Conservation (phyloP, 192 early-diverging fungal species). For the Piromyces finnis region DNA sequence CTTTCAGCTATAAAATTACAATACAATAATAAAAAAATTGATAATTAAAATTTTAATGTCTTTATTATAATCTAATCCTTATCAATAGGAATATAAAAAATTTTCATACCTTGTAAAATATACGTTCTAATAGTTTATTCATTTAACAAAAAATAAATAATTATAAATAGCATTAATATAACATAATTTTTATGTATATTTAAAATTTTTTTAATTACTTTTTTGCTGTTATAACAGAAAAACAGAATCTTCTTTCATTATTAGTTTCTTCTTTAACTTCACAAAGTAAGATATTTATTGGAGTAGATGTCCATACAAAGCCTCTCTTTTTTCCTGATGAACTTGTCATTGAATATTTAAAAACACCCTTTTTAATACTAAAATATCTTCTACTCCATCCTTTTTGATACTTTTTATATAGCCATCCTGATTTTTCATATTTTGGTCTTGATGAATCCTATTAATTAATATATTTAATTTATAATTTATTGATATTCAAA, state of each 20-base stretch:
- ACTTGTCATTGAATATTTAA: not conserved
- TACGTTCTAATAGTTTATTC: too few species aligned
- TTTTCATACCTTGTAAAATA: too few species aligned
- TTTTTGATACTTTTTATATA: not conserved
- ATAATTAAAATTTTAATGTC: too few species aligned
- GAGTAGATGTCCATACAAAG: constrained; percentile 23
- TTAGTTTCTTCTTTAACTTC: constrained; percentile 22
- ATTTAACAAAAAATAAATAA: too few species aligned
- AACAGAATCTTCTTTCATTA: constrained; percentile 52
- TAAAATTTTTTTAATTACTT: too few species aligned
- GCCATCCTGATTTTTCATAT: not conserved
- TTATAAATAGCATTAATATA: too few species aligned
- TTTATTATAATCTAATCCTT: too few species aligned
- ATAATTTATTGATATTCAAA: too few species aligned
- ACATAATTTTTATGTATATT: too few species aligned
- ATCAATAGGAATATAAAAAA: too few species aligned
- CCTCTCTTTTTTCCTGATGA: constrained; percentile 20
- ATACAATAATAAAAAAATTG: too few species aligned
- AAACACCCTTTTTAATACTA: not conserved
- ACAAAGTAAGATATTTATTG: constrained; percentile 34
- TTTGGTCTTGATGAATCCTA: not conserved
- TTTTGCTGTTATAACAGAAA: constrained; percentile 41
- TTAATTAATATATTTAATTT: too few species aligned
- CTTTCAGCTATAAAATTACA: constrained; percentile 26
- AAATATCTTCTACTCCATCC: not conserved